Percentiles rank a stretch among this genome's conserved stretches.
Evolutionary conservation across 2,329 filamentous ascomycete genomes (phyloP).

Genomic region (Ophiobolus disseminans): DNA sequence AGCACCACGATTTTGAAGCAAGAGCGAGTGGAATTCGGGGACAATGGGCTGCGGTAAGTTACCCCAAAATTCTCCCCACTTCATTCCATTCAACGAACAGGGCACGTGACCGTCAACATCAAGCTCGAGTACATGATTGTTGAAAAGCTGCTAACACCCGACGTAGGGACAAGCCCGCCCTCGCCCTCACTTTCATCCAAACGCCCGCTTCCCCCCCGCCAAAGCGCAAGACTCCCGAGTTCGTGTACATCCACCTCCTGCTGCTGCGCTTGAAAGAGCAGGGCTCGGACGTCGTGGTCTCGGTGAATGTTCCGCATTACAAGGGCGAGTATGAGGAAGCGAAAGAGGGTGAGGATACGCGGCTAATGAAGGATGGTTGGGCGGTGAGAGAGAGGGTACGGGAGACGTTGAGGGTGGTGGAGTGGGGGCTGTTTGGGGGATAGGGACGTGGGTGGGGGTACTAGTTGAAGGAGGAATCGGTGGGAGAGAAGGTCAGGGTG

Average conservation of each 20-base stretch:
- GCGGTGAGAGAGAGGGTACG: conserved; percentile 74
- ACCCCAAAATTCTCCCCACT: too few species aligned
- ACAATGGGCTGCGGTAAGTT: conserved; percentile 50
- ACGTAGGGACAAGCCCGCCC: conserved; percentile 61
- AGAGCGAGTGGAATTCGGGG: conserved; percentile 31
- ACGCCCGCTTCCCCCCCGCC: conserved; percentile 47
- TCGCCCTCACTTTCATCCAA: conserved; percentile 70
- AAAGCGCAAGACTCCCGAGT: conserved; percentile 53
- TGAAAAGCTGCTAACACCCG: conserved; percentile 8
- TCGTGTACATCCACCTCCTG: conserved; percentile 78
- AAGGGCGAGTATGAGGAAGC: conserved; percentile 75
- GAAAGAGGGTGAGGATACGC: conserved; percentile 64
- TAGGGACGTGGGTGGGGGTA: conserved; percentile 8
- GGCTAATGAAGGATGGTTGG: conserved; percentile 67
- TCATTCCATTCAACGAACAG: too few species aligned
- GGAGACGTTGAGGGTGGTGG: conserved; percentile 76
- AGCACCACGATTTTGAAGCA: conserved; percentile 45
- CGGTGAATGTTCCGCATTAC: conserved; percentile 87
- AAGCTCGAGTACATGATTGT: not conserved
- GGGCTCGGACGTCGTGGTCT: conserved; percentile 81
- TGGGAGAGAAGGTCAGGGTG: too few species aligned
- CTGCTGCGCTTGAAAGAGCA: conserved; percentile 78
- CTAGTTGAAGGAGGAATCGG: not conserved
- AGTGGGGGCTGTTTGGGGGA: conserved; percentile 75
- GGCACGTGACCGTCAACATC: too few species aligned